Conservation (phyloP, 352 stramenopile species). For the Pythium aphanidermatum region DNA sequence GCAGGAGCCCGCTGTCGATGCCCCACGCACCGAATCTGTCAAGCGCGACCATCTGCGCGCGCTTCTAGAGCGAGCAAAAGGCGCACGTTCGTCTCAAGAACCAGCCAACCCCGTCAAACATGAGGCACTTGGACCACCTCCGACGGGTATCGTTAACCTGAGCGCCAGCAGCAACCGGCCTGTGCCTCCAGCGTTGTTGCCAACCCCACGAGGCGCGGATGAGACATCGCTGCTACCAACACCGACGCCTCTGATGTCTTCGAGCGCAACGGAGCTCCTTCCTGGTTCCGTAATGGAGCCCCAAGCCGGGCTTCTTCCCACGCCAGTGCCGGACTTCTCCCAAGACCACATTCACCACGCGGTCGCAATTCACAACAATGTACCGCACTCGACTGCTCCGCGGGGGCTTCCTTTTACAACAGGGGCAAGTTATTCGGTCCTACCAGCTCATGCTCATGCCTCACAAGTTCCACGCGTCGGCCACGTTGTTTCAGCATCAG, state of each 20-base stretch:
- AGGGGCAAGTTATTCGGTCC: not conserved
- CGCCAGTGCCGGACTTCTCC: no score
- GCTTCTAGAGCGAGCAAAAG: slow-evolving; percentile 34
- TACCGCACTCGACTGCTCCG: no score
- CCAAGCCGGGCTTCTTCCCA: no score
- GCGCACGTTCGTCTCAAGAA: slow-evolving; percentile 1
- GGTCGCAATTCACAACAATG: no score
- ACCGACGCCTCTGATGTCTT: no score
- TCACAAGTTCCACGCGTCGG: not conserved
- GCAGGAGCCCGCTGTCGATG: not conserved
- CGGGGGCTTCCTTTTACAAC: no score
- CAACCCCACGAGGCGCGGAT: not conserved
- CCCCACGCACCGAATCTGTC: not conserved
- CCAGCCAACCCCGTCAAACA: not conserved
- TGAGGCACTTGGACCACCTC: no score
- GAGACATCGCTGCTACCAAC: slow-evolving; percentile 3
- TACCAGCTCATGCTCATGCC: not conserved
- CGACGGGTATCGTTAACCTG: not conserved
- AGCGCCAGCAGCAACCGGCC: not conserved
- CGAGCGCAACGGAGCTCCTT: no score
- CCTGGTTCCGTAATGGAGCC: no score
- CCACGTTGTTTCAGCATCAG: no score
- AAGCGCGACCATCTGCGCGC: slow-evolving; percentile 23
- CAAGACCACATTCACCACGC: not conserved
- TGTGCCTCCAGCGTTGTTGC: not conserved